Base-by-base conservation (phyloP, 2,329 filamentous ascomycete species). In the Trichophyton benhamiae region DNA sequence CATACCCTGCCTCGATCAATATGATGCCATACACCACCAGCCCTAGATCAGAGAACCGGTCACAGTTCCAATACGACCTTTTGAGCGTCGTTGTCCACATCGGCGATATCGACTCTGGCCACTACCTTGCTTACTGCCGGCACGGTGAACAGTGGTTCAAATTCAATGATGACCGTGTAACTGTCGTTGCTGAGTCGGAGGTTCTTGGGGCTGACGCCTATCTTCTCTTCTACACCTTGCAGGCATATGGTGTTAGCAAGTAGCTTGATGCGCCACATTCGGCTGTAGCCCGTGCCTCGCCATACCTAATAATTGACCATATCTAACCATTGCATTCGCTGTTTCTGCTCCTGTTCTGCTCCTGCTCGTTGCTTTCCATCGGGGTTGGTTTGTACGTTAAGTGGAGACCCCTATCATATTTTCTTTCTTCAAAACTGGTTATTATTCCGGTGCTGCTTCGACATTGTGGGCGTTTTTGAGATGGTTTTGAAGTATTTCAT, bases 81-180 rank as follows among this genome's bases (percentile, higher is more conserved):
- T 82, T 91, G 17, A 91, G 88, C 64, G 91, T 96, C 2, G 87
- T 97, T 22, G 91, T 96, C 44, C 92, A 97, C 70, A 89, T 95
- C 63, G 92, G 92, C 59, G 90, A 92, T 73, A 87, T 96, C 62
- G 91, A 96, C 68, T 91, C 89, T 0, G 92, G 91, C 15, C 91
- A 96, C 71, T 96, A 95, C 70, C 85, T 91, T 61, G 89, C 87
- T n/a, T 96, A 95, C 72, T 91, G 88, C 63, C 80, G 89, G 55
- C 87, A 92, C 63, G 88, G 86, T 3, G 87, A 89, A 61, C 83
- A 88, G 82, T 97, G 92, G 92, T 95, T 96, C 73, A 85, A 89
- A 61, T 96, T 96, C 75, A 95, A 97, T 70, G 92, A 97, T 71
- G 91, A 94, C 72, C 91, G 90, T 72, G 92, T 97, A 25, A 89